These are phyloP conservation scores for Trichosporon ovoides DNA, from an alignment of 1,284 basidiomycete genomes.

Conservation along the genomic window DNA sequence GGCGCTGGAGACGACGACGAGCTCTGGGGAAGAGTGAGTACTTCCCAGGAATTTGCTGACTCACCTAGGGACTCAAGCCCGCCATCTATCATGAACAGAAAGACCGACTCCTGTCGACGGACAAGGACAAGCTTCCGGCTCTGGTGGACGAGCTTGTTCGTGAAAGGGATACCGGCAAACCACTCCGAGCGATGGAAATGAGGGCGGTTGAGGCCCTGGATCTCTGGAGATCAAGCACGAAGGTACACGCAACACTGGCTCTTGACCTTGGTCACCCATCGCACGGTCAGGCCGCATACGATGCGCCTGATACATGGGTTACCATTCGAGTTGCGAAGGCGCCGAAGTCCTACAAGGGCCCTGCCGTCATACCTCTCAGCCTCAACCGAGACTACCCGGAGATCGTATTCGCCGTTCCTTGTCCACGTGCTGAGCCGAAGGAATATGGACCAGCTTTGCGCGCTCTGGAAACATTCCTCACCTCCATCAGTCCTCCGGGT, in stretches of 20 bases:
- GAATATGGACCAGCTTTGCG: conserved; percentile 20
- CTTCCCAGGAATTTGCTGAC: conserved; percentile 3
- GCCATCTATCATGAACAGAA: conserved; percentile 36
- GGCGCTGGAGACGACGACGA: conserved; percentile 51
- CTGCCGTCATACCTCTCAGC: conserved; percentile 5
- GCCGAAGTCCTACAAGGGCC: conserved; percentile 21
- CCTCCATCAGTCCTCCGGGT: background rate
- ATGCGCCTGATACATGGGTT: background rate
- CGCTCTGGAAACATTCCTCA: conserved; percentile 15
- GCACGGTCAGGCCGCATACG: conserved; percentile 2
- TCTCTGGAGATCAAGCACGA: background rate
- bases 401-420: conserved; percentile 21
- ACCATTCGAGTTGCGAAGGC: conserved; percentile 26
- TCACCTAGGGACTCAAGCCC: conserved; percentile 39
- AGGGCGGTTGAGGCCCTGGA: background rate
- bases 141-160: conserved; percentile 31
- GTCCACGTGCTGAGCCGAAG: conserved; percentile 25
- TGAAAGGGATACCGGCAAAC: no score
- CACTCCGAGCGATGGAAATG: background rate
- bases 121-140: conserved; percentile 36
- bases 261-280: conserved; percentile 27
- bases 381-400: background rate
- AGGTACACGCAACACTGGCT: conserved; percentile 19
- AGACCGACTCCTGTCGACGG: conserved; percentile 23
- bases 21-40: conserved; percentile 45